These are phyloP conservation scores for Lojkania enalia DNA, from an alignment of 2,329 filamentous ascomycete genomes.

Conservation along the genomic window DNA sequence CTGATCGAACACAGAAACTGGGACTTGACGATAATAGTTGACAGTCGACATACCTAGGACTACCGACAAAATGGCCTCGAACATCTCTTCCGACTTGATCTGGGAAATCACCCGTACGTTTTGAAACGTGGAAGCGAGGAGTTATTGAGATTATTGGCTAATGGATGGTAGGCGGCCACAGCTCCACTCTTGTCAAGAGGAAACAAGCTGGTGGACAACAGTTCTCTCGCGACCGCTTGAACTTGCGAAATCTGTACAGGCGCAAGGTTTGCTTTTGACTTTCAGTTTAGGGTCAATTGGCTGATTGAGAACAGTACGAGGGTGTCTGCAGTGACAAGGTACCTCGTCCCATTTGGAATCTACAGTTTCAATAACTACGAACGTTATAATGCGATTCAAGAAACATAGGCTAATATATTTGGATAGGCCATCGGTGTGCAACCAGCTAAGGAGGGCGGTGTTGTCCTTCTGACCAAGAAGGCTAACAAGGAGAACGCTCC, in stretches of 20 bases:
- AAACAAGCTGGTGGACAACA: constrained; percentile 75
- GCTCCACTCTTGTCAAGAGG: constrained; percentile 92
- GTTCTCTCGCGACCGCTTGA: constrained; percentile 93
- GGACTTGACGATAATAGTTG: too few relatives aligned
- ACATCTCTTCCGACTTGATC: constrained; percentile 82
- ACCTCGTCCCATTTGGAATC: constrained; percentile 44
- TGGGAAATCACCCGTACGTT: constrained; percentile 94
- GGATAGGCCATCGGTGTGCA: constrained; percentile 78
- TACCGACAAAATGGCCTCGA: constrained; percentile 56
- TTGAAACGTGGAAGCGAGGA: not conserved
- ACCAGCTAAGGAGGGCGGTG: constrained; percentile 74
- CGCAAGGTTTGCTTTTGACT: constrained; percentile 70
- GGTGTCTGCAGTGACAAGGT: constrained; percentile 95
- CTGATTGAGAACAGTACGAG: constrained; percentile 66
- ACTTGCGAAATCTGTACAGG: constrained; percentile 87
- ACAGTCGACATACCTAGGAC: constrained; percentile 26
- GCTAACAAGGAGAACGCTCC: constrained; percentile 72
- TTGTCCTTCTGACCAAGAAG: constrained; percentile 87
- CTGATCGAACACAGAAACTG: too few relatives aligned
- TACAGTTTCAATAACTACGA: not conserved
- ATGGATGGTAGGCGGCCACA: constrained; percentile 70
- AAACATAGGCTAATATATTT: not conserved
- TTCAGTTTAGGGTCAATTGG: constrained; percentile 9
- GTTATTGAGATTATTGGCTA: constrained; percentile 5
- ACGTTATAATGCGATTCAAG: not conserved